These are phyloP conservation scores for Lithocarpus polystachyus DNA, from an alignment of 306 rosid genomes.

Conservation along the genomic window DNA sequence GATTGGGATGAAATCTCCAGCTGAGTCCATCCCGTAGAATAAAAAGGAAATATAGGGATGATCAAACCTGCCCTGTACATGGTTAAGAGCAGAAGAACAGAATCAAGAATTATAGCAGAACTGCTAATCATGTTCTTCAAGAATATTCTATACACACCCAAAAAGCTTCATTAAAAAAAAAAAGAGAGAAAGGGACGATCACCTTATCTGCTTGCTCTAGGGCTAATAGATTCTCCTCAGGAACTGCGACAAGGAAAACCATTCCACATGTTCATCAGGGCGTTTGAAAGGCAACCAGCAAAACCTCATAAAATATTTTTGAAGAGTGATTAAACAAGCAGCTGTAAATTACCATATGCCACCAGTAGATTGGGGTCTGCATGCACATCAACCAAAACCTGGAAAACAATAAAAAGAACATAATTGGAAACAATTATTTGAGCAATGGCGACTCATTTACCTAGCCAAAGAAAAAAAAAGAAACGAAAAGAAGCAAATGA, in stretches of 20 bases:
- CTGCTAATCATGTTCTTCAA: background rate
- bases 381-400: conserved; percentile 84
- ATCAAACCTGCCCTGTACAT: conserved; percentile 69
- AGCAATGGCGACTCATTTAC: background rate
- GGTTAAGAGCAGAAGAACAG: conserved; percentile 1
- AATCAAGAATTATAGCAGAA: background rate
- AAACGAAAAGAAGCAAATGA: background rate
- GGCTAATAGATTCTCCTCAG: conserved; percentile 78
- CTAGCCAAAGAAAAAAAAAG: too few species aligned
- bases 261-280: conserved; percentile 14
- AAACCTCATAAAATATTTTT: conserved; percentile 13
- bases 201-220: conserved; percentile 73
- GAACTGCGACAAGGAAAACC: conserved; percentile 51
- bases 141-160: background rate
- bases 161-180: too few species aligned
- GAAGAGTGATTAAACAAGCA: conserved; percentile 1
- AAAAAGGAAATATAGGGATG: conserved; percentile 85
- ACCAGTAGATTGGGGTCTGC: conserved; percentile 80
- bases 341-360: conserved; percentile 68
- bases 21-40: conserved; percentile 86
- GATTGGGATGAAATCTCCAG: conserved; percentile 91
- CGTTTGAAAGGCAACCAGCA: background rate
- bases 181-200: conserved; percentile 3
- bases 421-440: conserved; percentile 7
- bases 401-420: conserved; percentile 22